These are phyloP conservation scores for Sporothrix mexicana DNA, from an alignment of 2,329 filamentous ascomycete species.

Conservation along the genomic window DNA sequence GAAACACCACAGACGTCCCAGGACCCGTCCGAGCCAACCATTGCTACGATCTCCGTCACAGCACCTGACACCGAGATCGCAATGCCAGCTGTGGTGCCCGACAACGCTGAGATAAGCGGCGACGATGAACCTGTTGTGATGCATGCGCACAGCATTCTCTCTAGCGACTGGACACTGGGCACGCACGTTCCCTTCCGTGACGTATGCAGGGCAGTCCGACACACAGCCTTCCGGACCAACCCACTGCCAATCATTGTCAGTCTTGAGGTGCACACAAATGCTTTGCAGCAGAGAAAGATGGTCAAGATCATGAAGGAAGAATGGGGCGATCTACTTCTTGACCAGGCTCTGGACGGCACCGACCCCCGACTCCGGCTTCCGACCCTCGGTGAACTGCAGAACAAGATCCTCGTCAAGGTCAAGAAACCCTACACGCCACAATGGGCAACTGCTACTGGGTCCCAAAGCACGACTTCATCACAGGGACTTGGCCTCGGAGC, in stretches of 20 bases:
- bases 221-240: conserved; percentile 77
- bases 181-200: conserved; percentile 85
- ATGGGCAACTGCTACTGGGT: neutral
- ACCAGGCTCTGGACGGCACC: conserved; percentile 57
- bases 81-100: conserved; percentile 33
- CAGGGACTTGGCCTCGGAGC: conserved; percentile 39
- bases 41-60: conserved; percentile 35
- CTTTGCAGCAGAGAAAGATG: conserved; percentile 87
- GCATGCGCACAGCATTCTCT: conserved; percentile 57
- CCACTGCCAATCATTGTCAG: conserved; percentile 88
- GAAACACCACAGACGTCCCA: conserved; percentile 24
- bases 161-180: conserved; percentile 73
- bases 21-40: neutral
- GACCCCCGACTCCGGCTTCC: conserved; percentile 65
- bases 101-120: conserved; percentile 38
- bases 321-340: conserved; percentile 78
- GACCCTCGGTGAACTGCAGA: conserved; percentile 71
- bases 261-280: conserved; percentile 84
- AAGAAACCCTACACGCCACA: conserved; percentile 59
- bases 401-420: conserved; percentile 85
- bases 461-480: conserved; percentile 41
- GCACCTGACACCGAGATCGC: conserved; percentile 30
- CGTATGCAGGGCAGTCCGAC: conserved; percentile 79
- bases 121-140: conserved; percentile 77
- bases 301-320: conserved; percentile 91